phyloP scores from a whole-genome alignment of 2,329 filamentous ascomycete genomes.

The Cylindrodendrum hubeiense region DNA sequence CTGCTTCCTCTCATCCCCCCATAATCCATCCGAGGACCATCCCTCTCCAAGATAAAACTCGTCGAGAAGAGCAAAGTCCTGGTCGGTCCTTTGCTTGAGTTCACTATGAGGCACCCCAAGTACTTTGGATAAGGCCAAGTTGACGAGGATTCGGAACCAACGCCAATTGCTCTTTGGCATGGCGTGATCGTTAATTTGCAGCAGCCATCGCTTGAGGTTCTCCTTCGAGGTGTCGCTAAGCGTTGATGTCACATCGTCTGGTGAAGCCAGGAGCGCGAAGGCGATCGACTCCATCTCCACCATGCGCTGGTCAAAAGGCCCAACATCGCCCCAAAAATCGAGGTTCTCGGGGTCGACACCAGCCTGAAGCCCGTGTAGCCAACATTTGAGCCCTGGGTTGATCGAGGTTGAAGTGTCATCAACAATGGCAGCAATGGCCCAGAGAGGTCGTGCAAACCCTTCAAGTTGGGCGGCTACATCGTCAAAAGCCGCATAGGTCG shows the following conservation, averaged over 20 bases:
- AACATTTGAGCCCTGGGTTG: not conserved
- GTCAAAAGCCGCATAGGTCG: conserved; percentile 55
- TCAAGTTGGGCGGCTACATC: conserved; percentile 58
- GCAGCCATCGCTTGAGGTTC: conserved; percentile 56
- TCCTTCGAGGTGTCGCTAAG: conserved; percentile 43
- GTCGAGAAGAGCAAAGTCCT: conserved; percentile 57
- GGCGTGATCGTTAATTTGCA: conserved; percentile 53
- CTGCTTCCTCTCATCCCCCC: conserved; percentile 43
- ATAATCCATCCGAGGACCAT: conserved; percentile 60
- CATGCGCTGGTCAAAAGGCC: conserved; percentile 62
- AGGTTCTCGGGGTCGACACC: conserved; percentile 48
- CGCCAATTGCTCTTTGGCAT: conserved; percentile 63
- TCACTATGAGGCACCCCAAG: conserved; percentile 51
- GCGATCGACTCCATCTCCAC: conserved; percentile 64
- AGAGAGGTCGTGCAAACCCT: conserved; percentile 49
- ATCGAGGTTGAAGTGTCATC: not conserved
- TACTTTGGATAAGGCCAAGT: conserved; percentile 56
- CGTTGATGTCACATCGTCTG: conserved; percentile 42
- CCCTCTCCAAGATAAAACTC: conserved; percentile 57
- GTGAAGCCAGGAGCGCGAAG: conserved; percentile 58
- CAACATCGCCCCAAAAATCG: conserved; percentile 61
- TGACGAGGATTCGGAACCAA: conserved; percentile 63
- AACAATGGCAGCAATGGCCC: conserved; percentile 15
- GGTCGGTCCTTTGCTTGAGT: conserved; percentile 51
- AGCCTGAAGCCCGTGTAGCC: conserved; percentile 44